Evolutionary conservation across 495 filamentous ascomycete species (phyloP).

Genomic region (Penicillium coffeae): DNA sequence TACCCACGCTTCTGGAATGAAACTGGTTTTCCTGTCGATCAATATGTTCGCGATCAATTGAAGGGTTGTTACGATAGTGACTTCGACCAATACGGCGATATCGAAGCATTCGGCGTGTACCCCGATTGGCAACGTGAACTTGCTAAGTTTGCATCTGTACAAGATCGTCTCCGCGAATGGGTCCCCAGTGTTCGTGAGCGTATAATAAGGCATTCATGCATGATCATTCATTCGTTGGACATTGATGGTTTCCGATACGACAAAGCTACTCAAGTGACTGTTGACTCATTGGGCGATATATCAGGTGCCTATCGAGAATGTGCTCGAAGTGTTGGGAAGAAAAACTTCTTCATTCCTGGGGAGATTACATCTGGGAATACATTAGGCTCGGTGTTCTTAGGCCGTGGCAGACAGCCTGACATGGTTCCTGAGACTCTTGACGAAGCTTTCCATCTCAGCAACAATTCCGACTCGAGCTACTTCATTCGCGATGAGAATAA

Average conservation of each 20-base stretch:
- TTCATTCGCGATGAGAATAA: slow-evolving; percentile 57
- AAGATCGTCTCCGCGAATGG: slow-evolving; percentile 74
- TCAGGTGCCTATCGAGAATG: slow-evolving; percentile 52
- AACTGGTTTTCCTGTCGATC: slow-evolving; percentile 51
- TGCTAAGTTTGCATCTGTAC: slow-evolving; percentile 70
- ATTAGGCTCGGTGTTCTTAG: slow-evolving; percentile 63
- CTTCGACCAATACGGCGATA: slow-evolving; percentile 68
- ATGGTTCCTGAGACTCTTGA: slow-evolving; percentile 45
- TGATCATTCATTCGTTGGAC: slow-evolving; percentile 60
- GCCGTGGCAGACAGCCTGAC: slow-evolving; percentile 58
- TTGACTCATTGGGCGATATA: slow-evolving; percentile 60
- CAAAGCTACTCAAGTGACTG: slow-evolving; percentile 63
- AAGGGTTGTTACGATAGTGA: slow-evolving; percentile 66
- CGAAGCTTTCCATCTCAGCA: slow-evolving; percentile 45
- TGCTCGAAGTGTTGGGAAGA: slow-evolving; percentile 52
- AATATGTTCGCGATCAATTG: slow-evolving; percentile 40
- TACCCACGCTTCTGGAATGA: slow-evolving; percentile 69
- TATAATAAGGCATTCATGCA: slow-evolving; percentile 62
- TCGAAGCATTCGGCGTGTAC: slow-evolving; percentile 64
- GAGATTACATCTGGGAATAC: slow-evolving; percentile 63
- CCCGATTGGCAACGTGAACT: slow-evolving; percentile 67
- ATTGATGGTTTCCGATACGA: slow-evolving; percentile 69
- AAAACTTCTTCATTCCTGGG: slow-evolving; percentile 62
- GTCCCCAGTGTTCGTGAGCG: slow-evolving; percentile 55
- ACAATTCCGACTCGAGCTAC: slow-evolving; percentile 37